Evolutionary conservation across 2,329 filamentous ascomycete species (phyloP).

Genomic region (Nakataea oryzae): DNA sequence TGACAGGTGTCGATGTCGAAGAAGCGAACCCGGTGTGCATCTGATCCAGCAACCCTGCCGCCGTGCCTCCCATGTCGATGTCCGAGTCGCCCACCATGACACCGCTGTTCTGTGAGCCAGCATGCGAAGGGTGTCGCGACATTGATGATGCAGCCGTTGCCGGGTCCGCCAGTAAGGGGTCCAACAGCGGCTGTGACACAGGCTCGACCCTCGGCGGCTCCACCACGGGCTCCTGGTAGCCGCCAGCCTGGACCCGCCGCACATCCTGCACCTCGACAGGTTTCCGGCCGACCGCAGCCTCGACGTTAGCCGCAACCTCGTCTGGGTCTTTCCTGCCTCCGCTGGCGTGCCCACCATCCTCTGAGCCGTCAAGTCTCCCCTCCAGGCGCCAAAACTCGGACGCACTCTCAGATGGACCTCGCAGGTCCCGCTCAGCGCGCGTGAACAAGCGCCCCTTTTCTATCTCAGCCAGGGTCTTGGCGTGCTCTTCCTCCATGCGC

Average conservation of each 20-base stretch:
- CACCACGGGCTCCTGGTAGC: constrained; percentile 52
- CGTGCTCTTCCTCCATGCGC: constrained; percentile 71
- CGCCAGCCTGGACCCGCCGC: constrained; percentile 67
- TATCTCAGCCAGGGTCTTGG: constrained; percentile 62
- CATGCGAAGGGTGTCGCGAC: constrained; percentile 43
- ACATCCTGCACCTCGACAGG: constrained; percentile 55
- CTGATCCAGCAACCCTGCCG: constrained; percentile 56
- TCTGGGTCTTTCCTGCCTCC: constrained; percentile 45
- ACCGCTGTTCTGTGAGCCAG: constrained; percentile 45
- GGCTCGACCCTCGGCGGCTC: constrained; percentile 41
- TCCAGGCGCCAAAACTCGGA: constrained; percentile 56
- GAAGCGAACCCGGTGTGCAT: constrained; percentile 51
- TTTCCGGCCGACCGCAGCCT: constrained; percentile 57
- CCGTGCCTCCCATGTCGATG: constrained; percentile 55
- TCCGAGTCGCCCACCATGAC: constrained; percentile 49
- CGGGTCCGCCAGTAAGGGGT: constrained; percentile 8
- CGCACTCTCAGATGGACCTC: constrained; percentile 33
- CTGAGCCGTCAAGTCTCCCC: constrained; percentile 38
- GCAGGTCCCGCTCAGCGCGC: constrained; percentile 66
- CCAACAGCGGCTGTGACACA: constrained; percentile 21
- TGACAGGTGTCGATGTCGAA: constrained; percentile 47
- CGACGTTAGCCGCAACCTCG: constrained; percentile 65
- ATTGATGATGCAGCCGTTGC: constrained; percentile 17
- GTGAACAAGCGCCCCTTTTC: constrained; percentile 60
- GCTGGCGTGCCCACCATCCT: constrained; percentile 29